phyloP scores from a whole-genome alignment of 768 basidiomycete genomes.

The Podaxis rugospora region DNA sequence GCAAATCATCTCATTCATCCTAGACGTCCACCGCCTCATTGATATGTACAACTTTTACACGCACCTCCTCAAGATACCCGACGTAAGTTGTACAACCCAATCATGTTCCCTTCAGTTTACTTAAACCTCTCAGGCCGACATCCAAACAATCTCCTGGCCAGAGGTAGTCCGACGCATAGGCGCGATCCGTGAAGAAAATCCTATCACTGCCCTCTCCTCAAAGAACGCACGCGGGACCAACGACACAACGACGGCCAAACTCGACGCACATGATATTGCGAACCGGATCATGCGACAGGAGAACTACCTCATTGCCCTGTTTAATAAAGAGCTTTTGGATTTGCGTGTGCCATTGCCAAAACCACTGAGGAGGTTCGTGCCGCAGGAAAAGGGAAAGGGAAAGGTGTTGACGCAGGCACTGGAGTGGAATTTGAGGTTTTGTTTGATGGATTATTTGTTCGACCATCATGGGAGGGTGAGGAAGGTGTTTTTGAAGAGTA shows the following conservation, averaged over 20 bases:
- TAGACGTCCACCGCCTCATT: slow-evolving; percentile 73
- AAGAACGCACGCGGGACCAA: slow-evolving; percentile 43
- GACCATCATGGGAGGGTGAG: slow-evolving; percentile 86
- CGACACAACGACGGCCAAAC: slow-evolving; percentile 72
- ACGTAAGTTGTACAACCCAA: slow-evolving; percentile 45
- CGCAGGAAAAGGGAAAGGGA: slow-evolving; percentile 58
- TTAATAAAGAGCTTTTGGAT: slow-evolving; percentile 95
- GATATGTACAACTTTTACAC: slow-evolving; percentile 98
- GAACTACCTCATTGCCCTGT: slow-evolving; percentile 96
- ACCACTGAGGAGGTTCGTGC: slow-evolving; percentile 46
- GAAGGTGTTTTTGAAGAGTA: slow-evolving; percentile 86
- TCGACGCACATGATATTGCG: slow-evolving; percentile 97
- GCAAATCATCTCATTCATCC: slow-evolving; percentile 77
- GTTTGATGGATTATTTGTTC: slow-evolving; percentile 93
- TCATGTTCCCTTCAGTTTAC: background rate
- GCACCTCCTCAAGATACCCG: slow-evolving; percentile 88
- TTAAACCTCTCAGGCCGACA: slow-evolving; percentile 67
- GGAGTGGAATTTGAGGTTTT: slow-evolving; percentile 97
- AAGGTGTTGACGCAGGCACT: slow-evolving; percentile 83
- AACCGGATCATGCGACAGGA: slow-evolving; percentile 98
- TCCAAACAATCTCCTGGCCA: slow-evolving; percentile 96
- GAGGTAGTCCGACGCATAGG: slow-evolving; percentile 90
- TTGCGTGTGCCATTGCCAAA: slow-evolving; percentile 76
- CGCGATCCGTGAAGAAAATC: slow-evolving; percentile 88
- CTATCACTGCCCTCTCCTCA: slow-evolving; percentile 82